Evolutionary conservation across 2,329 filamentous ascomycete genomes (phyloP).

Genomic region (Botryotinia globosa): DNA sequence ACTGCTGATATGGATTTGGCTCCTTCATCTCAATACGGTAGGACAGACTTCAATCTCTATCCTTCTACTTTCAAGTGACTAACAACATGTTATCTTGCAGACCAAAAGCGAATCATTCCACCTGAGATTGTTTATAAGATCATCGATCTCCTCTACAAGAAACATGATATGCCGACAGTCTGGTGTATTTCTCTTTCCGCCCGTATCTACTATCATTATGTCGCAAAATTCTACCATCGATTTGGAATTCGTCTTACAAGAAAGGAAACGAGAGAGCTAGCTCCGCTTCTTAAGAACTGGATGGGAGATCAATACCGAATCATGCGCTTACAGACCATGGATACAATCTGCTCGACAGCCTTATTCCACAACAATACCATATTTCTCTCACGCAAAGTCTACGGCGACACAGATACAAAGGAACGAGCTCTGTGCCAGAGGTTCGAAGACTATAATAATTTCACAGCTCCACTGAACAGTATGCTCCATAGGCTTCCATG

Average conservation of each 20-base stretch:
- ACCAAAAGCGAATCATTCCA: neutral
- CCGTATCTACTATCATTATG: neutral
- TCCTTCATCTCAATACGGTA: neutral
- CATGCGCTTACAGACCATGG: neutral
- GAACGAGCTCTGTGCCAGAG: neutral
- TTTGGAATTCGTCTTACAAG: neutral
- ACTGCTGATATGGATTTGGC: neutral
- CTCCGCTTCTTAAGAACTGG: neutral
- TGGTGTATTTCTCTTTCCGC: neutral
- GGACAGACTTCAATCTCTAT: neutral
- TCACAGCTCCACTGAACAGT: neutral
- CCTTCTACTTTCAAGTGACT: neutral
- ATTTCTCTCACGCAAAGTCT: neutral
- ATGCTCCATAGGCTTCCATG: accelerated
- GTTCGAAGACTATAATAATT: neutral
- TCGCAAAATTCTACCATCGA: neutral
- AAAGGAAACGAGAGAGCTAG: neutral
- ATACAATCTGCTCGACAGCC: neutral
- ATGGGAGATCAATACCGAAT: neutral
- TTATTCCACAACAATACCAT: neutral
- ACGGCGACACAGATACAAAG: neutral
- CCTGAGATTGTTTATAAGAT: neutral
- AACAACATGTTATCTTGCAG: neutral
- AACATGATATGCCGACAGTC: neutral
- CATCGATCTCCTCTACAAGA: neutral